phyloP scores from a whole-genome alignment of 768 basidiomycete genomes.

The Tulasnella sp. region DNA sequence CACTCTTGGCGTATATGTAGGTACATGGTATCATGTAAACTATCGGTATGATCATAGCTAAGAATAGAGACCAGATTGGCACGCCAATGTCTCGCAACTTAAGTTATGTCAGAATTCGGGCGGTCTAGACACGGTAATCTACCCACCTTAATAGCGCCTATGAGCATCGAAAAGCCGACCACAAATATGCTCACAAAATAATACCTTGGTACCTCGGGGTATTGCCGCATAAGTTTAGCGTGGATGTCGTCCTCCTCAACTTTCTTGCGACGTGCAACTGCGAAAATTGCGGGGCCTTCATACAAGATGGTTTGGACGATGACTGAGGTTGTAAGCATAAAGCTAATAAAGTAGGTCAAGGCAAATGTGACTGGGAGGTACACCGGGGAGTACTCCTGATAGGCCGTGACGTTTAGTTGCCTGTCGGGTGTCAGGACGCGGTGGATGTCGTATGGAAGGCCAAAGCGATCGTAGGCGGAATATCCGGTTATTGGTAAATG shows the following conservation, averaged over 20 bases:
- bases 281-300: slow-evolving; percentile 39
- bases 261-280: slow-evolving; percentile 32
- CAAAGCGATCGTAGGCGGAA: slow-evolving; percentile 42
- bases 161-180: not conserved
- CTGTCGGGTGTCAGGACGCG: slow-evolving; percentile 25
- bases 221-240: slow-evolving; percentile 44
- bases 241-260: slow-evolving; percentile 46
- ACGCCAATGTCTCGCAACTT: not conserved
- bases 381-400: slow-evolving; percentile 44
- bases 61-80: not conserved
- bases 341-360: slow-evolving; percentile 41
- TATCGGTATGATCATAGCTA: not conserved
- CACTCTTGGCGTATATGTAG: not conserved
- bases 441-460: slow-evolving; percentile 38
- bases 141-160: slow-evolving; percentile 40
- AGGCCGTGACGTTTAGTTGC: slow-evolving; percentile 40
- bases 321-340: slow-evolving; percentile 41
- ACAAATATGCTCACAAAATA: slow-evolving; percentile 36
- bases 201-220: slow-evolving; percentile 40
- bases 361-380: slow-evolving; percentile 44
- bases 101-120: not conserved
- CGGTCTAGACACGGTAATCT: not conserved
- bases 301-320: slow-evolving; percentile 44
- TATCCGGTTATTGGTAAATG: slow-evolving; percentile 44
- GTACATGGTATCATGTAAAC: not conserved